Conservation (phyloP, 73 alveolate species). For the Durusdinium trenchii region DNA sequence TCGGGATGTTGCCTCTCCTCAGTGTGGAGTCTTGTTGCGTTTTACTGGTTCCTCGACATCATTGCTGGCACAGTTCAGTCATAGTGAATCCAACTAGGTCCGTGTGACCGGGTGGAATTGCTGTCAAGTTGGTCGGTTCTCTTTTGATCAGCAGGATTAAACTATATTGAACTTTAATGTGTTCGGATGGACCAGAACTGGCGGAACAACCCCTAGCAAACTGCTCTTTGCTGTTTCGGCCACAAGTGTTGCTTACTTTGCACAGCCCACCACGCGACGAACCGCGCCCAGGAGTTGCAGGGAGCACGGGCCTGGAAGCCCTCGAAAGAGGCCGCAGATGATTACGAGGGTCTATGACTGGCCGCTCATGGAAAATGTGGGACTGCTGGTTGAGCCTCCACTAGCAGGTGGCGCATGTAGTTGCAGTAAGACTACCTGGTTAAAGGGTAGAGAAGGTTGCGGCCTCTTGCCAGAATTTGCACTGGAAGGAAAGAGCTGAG, state of each 20-base stretch:
- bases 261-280: no score
- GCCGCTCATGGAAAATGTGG: not conserved
- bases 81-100: not conserved
- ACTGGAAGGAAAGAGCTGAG: not conserved
- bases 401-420: not conserved
- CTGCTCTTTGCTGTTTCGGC: not conserved
- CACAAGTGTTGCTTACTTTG: not conserved
- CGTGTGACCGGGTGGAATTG: no score
- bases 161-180: not conserved
- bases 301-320: not conserved
- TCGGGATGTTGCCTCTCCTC: not conserved
- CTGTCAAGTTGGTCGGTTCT: not conserved
- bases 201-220: not conserved
- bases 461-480: not conserved
- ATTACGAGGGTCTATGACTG: constrained; percentile 67
- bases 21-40: not conserved
- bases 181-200: not conserved
- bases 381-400: not conserved
- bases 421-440: not conserved
- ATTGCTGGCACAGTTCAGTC: not conserved
- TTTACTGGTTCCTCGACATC: not conserved
- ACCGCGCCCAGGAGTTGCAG: constrained; percentile 21
- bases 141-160: not conserved
- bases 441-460: not conserved
- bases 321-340: constrained; percentile 47